Conservation (phyloP, 148 eudicot species). For the Heliosperma pusillum region DNA sequence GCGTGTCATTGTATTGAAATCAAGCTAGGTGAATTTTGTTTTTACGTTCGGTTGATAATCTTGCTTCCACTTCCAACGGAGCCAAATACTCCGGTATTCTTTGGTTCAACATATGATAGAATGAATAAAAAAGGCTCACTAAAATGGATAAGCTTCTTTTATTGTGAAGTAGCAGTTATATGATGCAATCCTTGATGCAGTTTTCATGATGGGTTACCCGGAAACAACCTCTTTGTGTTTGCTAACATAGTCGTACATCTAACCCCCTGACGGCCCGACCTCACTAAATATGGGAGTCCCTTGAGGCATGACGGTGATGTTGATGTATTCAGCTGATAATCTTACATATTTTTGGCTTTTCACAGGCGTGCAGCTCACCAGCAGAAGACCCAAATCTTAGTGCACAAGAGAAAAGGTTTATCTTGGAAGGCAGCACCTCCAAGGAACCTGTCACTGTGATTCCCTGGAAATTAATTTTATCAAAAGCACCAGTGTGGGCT, state of each 20-base stretch:
- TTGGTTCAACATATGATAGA: not conserved
- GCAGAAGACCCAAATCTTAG: slow-evolving; percentile 71
- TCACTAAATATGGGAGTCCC: not conserved
- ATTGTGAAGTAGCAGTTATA: not conserved
- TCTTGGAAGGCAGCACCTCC: slow-evolving; percentile 53
- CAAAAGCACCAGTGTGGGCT: slow-evolving; percentile 97
- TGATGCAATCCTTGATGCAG: not conserved
- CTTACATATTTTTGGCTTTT: not conserved
- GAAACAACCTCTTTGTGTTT: not conserved
- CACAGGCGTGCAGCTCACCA: slow-evolving; percentile 86
- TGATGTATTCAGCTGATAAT: not conserved
- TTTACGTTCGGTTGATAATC: too few species aligned
- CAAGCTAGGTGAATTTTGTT: too few species aligned
- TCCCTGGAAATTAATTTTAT: slow-evolving; percentile 89
- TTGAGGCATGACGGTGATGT: not conserved
- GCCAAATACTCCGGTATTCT: not conserved
- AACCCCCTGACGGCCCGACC: not conserved
- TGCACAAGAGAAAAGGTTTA: slow-evolving; percentile 62
- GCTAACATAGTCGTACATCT: not conserved
- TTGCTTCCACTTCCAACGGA: too few species aligned
- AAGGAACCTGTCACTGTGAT: slow-evolving; percentile 80
- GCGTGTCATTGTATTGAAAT: too few species aligned
- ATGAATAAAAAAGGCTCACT: not conserved
- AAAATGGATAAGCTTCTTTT: not conserved
- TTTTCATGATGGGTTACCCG: not conserved